Percentiles rank a stretch among this genome's conserved stretches.
These are phyloP conservation scores for Rhodamnia argentea DNA, from an alignment of 345 rosid species.

Conservation along the genomic window DNA sequence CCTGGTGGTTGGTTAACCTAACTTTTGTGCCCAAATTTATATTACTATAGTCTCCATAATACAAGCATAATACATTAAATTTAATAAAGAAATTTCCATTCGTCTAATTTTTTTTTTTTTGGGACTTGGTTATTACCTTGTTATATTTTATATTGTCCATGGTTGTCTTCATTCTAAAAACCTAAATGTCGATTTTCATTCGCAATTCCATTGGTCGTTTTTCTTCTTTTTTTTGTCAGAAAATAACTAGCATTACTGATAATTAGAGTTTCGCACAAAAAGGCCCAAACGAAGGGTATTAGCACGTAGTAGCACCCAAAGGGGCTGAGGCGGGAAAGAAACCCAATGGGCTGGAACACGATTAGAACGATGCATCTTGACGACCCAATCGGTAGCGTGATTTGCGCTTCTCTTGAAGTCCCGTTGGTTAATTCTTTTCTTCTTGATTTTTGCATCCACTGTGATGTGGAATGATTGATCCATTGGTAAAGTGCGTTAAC, in stretches of 20 bases:
- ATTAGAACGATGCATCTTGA: too few species aligned
- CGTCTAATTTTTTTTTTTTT: neutral
- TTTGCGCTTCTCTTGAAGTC: too few species aligned
- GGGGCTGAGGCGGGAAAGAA: too few species aligned
- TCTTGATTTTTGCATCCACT: neutral
- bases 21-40: neutral
- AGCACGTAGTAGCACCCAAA: too few species aligned
- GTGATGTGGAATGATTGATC: neutral
- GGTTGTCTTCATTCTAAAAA: neutral
- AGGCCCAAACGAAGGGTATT: too few species aligned
- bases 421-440: neutral
- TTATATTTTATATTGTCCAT: neutral
- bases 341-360: too few species aligned
- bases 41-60: neutral
- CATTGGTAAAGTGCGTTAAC: neutral
- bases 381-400: too few species aligned
- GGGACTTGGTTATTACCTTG: neutral
- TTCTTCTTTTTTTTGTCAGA: too few species aligned
- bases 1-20: neutral
- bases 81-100: neutral
- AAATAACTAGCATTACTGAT: too few species aligned
- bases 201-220: neutral
- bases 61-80: neutral
- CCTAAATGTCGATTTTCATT: neutral
- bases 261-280: too few species aligned